Evolutionary conservation across 2,329 filamentous ascomycete species (phyloP).

Genomic region (Helotiales sp.): DNA sequence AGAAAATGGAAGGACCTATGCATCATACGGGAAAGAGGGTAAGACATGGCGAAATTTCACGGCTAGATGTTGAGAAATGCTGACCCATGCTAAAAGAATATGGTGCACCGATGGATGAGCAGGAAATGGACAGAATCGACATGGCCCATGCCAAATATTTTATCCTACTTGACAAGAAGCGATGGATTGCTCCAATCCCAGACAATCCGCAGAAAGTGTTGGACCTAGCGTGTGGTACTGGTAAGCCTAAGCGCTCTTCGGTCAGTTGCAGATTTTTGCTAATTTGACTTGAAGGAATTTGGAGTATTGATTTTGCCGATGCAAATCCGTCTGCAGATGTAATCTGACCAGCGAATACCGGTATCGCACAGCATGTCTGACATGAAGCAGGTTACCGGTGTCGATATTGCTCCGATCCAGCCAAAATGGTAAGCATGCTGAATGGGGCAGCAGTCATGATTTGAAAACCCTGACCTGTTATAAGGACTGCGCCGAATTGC

Average conservation of each 20-base stretch:
- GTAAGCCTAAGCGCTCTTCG: slow-evolving; percentile 8
- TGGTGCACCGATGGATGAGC: slow-evolving; percentile 32
- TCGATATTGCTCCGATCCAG: slow-evolving; percentile 40
- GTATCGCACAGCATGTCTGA: background rate
- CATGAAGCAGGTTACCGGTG: slow-evolving; percentile 31
- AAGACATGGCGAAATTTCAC: background rate
- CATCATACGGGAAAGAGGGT: slow-evolving; percentile 11
- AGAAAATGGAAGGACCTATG: slow-evolving; percentile 11
- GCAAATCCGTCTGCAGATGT: slow-evolving; percentile 6
- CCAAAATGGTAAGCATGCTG: slow-evolving; percentile 48
- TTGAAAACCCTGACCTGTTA: background rate
- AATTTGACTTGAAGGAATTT: background rate
- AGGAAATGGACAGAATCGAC: slow-evolving; percentile 30
- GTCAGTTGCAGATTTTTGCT: background rate
- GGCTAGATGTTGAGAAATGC: background rate
- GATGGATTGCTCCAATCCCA: slow-evolving; percentile 18
- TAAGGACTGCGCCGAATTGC: slow-evolving; percentile 56
- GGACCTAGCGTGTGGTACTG: slow-evolving; percentile 47
- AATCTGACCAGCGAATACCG: background rate
- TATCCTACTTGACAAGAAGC: slow-evolving; percentile 26
- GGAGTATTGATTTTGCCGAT: slow-evolving; percentile 12
- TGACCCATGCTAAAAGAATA: slow-evolving; percentile 20
- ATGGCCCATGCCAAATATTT: slow-evolving; percentile 32
- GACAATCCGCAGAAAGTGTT: slow-evolving; percentile 43
- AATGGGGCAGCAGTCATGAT: no score